Percentiles rank a stretch among this genome's conserved stretches.
phyloP scores from a whole-genome alignment of 2,329 filamentous ascomycete genomes.

The Pyrenochaeta sp. region DNA sequence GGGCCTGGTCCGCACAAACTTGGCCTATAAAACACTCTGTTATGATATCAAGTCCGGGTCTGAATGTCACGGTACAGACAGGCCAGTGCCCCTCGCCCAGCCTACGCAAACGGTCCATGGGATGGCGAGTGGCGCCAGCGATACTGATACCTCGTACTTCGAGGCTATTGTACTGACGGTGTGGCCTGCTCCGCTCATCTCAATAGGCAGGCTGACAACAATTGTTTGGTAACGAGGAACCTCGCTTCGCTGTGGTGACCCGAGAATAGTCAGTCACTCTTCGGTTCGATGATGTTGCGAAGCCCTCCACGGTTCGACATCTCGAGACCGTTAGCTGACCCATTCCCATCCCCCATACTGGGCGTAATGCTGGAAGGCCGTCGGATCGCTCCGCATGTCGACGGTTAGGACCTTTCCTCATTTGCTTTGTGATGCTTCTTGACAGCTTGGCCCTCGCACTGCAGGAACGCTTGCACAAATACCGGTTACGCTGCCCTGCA shows the following conservation, averaged over 20 bases:
- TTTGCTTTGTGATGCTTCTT: conserved; percentile 26
- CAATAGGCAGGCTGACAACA: conserved; percentile 15
- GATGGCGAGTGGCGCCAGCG: conserved; percentile 35
- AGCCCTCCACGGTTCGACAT: conserved; percentile 14
- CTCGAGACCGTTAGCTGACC: conserved; percentile 19
- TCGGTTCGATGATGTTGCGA: conserved; percentile 11
- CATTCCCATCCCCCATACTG: conserved; percentile 28
- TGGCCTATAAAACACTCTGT: conserved; percentile 36
- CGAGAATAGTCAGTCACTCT: conserved; percentile 3
- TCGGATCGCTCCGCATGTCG: conserved; percentile 44
- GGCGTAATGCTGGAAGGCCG: conserved; percentile 28
- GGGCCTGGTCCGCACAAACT: conserved; percentile 27
- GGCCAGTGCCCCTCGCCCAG: conserved; percentile 29
- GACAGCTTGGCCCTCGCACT: conserved; percentile 32
- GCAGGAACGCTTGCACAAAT: conserved; percentile 28
- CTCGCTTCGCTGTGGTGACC: conserved; percentile 15
- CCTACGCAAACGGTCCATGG: conserved; percentile 26
- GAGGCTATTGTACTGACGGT: conserved; percentile 23
- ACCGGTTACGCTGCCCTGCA: conserved; percentile 23
- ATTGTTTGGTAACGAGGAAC: conserved; percentile 24
- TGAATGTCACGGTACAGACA: conserved; percentile 25
- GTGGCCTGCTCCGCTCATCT: conserved; percentile 32
- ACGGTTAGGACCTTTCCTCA: conserved; percentile 31
- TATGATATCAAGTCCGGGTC: conserved; percentile 36
- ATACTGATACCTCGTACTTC: conserved; percentile 23